Conservation (phyloP, 108 stramenopile genomes). For the Discostella stelligeroides region DNA sequence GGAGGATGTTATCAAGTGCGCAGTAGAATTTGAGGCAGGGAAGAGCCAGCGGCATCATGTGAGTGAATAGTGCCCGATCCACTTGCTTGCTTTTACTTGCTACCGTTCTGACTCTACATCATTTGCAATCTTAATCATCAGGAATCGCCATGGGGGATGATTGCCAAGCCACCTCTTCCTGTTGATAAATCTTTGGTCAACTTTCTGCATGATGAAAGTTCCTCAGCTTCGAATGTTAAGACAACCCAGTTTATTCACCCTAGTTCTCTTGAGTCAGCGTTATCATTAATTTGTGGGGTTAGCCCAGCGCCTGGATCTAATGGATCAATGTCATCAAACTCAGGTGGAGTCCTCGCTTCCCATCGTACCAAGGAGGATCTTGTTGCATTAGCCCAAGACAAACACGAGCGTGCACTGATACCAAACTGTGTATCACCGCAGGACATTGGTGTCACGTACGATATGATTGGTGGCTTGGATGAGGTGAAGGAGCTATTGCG, state of each 20-base stretch:
- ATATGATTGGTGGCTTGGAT: slow-evolving; percentile 93
- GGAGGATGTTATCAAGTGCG: slow-evolving; percentile 76
- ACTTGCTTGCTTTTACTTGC: no score
- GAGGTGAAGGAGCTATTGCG: slow-evolving; percentile 94
- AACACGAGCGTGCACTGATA: slow-evolving; percentile 87
- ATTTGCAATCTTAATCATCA: no score
- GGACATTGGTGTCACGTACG: slow-evolving; percentile 96
- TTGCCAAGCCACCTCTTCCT: slow-evolving; percentile 17
- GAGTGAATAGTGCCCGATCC: no score
- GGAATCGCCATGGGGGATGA: slow-evolving; percentile 58
- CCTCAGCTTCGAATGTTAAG: slow-evolving; percentile 20
- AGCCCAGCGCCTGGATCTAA: slow-evolving; percentile 79
- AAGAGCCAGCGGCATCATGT: slow-evolving; percentile 66
- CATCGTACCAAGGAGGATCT: slow-evolving; percentile 83
- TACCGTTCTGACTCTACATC: slow-evolving; percentile 7
- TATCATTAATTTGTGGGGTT: slow-evolving; percentile 72
- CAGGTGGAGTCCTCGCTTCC: slow-evolving; percentile 45
- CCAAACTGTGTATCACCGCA: slow-evolving; percentile 85
- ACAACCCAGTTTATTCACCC: slow-evolving; percentile 70
- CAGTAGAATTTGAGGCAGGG: slow-evolving; percentile 87
- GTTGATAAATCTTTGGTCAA: slow-evolving; percentile 63
- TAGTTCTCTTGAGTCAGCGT: slow-evolving; percentile 74
- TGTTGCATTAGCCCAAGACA: slow-evolving; percentile 84
- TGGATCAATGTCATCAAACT: slow-evolving; percentile 54
- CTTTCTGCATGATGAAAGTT: slow-evolving; percentile 32